Conservation (phyloP, 2,329 filamentous ascomycete genomes). For the Trichoderma pleuroti region DNA sequence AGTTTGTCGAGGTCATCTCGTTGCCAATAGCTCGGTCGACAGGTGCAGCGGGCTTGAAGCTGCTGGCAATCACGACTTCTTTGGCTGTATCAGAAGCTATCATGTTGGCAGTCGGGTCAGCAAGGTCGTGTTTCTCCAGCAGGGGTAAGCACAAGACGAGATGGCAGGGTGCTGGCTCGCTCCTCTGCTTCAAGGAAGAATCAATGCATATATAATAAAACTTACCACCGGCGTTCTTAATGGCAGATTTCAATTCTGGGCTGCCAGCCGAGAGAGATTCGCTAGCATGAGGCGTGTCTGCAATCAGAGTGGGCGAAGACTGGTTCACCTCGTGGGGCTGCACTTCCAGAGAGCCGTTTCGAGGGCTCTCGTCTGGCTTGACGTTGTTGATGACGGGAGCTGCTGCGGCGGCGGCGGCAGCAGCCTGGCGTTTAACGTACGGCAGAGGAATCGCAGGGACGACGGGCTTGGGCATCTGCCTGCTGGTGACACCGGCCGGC, state of each 20-base stretch:
- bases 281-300: conserved; percentile 1
- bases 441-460: conserved; percentile 40
- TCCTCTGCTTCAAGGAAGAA: background rate
- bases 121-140: too few relatives aligned
- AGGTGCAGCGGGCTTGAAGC: background rate
- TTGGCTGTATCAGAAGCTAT: background rate
- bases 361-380: background rate
- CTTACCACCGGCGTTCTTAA: conserved; percentile 11
- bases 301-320: background rate
- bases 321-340: background rate
- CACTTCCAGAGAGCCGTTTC: background rate
- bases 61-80: background rate
- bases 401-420: conserved; percentile 31
- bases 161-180: background rate
- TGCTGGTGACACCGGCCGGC: conserved; percentile 22
- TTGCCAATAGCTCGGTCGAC: background rate
- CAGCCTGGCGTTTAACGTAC: conserved; percentile 38
- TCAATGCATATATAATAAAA: background rate
- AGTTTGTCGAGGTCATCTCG: background rate
- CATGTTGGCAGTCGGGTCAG: background rate
- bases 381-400: conserved; percentile 24
- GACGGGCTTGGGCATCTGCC: conserved; percentile 34
- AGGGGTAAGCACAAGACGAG: background rate
- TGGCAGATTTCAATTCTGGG: background rate
- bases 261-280: conserved; percentile 6